These are phyloP conservation scores for Achlya hypogyna DNA, from an alignment of 352 stramenopile species.

Conservation along the genomic window DNA sequence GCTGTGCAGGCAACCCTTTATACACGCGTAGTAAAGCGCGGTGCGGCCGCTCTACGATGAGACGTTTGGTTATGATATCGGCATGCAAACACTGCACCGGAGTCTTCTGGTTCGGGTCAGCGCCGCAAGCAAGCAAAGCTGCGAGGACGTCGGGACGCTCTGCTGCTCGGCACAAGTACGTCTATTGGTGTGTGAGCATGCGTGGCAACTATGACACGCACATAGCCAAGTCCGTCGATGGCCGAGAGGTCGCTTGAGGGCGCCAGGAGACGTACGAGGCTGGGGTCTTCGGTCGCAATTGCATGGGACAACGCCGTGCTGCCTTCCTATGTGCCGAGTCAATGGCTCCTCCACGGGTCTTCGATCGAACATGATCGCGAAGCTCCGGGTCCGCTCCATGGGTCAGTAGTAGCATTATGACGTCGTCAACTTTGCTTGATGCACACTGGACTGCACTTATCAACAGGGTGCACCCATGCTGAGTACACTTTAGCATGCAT, in stretches of 20 bases:
- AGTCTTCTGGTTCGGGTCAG: background rate
- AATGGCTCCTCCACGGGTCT: too few relatives aligned
- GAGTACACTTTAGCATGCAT: background rate
- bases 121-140: background rate
- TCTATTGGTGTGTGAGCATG: too few relatives aligned
- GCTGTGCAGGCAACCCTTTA: background rate
- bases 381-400: background rate
- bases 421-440: background rate
- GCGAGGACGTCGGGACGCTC: background rate
- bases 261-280: background rate
- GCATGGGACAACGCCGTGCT: background rate
- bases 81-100: too few relatives aligned
- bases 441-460: background rate
- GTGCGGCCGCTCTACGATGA: background rate
- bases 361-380: background rate
- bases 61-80: too few relatives aligned
- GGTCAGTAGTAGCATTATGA: background rate
- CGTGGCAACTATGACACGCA: too few relatives aligned
- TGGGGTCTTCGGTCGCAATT: background rate
- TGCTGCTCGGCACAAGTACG: background rate
- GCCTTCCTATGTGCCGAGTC: background rate
- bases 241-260: too few relatives aligned
- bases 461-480: background rate
- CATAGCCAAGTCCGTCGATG: too few relatives aligned
- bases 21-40: background rate